These are phyloP conservation scores for Naganishia vaughanmartiniae DNA, from an alignment of 768 basidiomycete species.

Conservation along the genomic window DNA sequence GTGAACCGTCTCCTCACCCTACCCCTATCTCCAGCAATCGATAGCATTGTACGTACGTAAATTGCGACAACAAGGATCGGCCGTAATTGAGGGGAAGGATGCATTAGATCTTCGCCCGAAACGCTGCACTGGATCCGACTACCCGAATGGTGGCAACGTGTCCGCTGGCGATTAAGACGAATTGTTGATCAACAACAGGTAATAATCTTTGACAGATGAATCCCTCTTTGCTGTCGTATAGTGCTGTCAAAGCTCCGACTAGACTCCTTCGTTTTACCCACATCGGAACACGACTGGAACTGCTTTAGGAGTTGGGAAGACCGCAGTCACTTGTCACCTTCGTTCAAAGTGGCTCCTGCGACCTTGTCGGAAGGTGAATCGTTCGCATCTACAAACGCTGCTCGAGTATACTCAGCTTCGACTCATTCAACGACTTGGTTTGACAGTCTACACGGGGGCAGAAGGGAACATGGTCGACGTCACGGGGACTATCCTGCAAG, in stretches of 20 bases:
- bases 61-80: neutral
- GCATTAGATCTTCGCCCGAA: neutral
- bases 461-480: neutral
- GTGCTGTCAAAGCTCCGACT: too few relatives aligned
- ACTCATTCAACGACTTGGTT: neutral
- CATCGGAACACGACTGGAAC: too few relatives aligned
- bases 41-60: neutral
- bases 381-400: neutral
- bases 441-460: neutral
- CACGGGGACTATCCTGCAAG: neutral
- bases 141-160: too few relatives aligned
- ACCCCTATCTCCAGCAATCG: neutral
- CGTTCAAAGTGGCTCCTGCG: neutral
- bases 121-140: neutral
- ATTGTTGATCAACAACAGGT: too few relatives aligned
- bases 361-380: neutral
- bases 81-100: neutral
- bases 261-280: too few relatives aligned
- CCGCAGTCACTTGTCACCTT: neutral
- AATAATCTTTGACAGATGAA: too few relatives aligned
- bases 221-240: too few relatives aligned
- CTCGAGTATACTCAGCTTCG: neutral
- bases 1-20: too few relatives aligned
- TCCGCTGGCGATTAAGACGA: too few relatives aligned
- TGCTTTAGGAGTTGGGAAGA: too few relatives aligned